Evolutionary conservation across 768 basidiomycete species (phyloP).

Genomic region (Collybiopsis confluens): DNA sequence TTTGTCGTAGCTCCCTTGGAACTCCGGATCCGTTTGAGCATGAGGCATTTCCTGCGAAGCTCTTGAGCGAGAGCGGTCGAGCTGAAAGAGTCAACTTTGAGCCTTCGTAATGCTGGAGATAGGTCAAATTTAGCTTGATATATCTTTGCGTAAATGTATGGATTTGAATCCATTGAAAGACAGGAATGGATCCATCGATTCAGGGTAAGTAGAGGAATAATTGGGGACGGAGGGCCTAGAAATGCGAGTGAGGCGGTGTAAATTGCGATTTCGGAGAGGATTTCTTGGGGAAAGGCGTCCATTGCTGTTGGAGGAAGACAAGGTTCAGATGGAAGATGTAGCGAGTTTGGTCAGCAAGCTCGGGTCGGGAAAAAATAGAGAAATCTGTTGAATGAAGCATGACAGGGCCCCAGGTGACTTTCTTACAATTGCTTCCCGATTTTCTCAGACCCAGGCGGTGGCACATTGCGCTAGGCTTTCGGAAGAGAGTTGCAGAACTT

Average conservation of each 20-base stretch:
- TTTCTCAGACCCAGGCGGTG: no score
- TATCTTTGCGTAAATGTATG: conserved; percentile 67
- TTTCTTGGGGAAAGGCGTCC: conserved; percentile 62
- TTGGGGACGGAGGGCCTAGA: conserved; percentile 57
- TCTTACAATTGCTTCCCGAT: no score
- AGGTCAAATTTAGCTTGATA: conserved; percentile 68
- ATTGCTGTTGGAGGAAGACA: no score
- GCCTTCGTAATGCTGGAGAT: conserved; percentile 42
- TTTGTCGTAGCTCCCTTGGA: conserved; percentile 34
- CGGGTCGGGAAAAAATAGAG: no score
- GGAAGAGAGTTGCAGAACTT: no score
- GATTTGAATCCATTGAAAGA: conserved; percentile 51
- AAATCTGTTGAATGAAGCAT: no score
- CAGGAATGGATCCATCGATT: conserved; percentile 44
- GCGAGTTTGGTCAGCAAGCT: no score
- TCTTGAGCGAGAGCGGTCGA: conserved; percentile 53
- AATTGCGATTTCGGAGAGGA: conserved; percentile 76
- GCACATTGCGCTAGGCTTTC: no score
- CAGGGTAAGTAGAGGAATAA: conserved; percentile 52
- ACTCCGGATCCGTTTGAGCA: conserved; percentile 52
- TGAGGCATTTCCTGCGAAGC: conserved; percentile 53
- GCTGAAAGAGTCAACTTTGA: conserved; percentile 35
- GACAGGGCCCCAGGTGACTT: no score
- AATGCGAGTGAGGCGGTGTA: conserved; percentile 47
- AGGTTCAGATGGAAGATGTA: no score